Base-by-base conservation (phyloP, 2,329 filamentous ascomycete genomes). In the Stemphylium lycopersici region DNA sequence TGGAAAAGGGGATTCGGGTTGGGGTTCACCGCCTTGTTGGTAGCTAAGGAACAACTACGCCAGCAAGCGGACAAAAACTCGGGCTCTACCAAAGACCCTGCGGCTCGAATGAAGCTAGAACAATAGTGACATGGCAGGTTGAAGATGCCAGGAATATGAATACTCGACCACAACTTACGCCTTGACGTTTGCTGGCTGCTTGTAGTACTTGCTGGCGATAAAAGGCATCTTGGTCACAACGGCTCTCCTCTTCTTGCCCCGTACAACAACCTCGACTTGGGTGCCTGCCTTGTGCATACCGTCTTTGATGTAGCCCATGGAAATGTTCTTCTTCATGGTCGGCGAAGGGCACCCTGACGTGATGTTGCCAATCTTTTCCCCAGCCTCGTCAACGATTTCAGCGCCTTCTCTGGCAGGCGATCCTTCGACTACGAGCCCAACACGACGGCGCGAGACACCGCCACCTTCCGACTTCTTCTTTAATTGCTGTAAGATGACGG, bases 281-380 rank as follows among this genome's bases (percentile, higher is more conserved):
- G 91, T 96, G 10, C 91, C 92, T 29, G 84, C 82, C 83, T 96
- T 96, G 75, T 96, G 91, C 72, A 88, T 78, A 0, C 91, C 91
- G 59, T 90, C 87, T 76, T 87, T 86, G 70, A 97, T 82, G 72
- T 96, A 96, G 0, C 88, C 95, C 95, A 99, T 99, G 52, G 93
- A 92, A 59, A 99, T 93, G 76, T 98, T 97, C 80, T 89, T 89
- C 61, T 88, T 87, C 42, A 97, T 79, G 0, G 89, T 90, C 2
- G 95, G 95, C 71, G 89, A 93, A 0, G 95, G 95, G 62, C 91
- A 90, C 13, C 95, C 95, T 65, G 91, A 96, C 4, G 95, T 99
- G 58, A 99, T 82, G 32, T 81, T 83, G 12, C 95, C 95, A 50
- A 98, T 83, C 65, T 85, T 84, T 64, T 88, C 73, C 29, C 85